These are phyloP conservation scores for Xylaria sp. DNA, from an alignment of 2,329 filamentous ascomycete species.

Conservation along the genomic window DNA sequence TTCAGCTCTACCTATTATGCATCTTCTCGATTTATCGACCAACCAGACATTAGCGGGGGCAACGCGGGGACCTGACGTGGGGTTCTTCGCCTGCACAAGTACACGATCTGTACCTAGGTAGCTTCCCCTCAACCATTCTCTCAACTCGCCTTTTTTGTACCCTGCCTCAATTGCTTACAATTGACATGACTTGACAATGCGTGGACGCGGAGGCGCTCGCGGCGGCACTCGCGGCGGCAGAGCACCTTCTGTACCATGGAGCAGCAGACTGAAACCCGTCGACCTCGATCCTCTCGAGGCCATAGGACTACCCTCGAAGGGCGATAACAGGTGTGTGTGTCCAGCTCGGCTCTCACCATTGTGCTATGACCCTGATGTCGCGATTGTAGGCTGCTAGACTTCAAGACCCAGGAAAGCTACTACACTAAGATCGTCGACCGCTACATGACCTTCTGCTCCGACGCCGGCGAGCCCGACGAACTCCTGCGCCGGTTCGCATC, in stretches of 20 bases:
- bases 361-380: not conserved
- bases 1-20: not conserved
- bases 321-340: conserved; percentile 83
- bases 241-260: conserved; percentile 69
- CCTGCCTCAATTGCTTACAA: conserved; percentile 13
- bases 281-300: conserved; percentile 81
- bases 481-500: conserved; percentile 80
- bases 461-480: conserved; percentile 75
- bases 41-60: not conserved
- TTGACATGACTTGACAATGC: conserved; percentile 52
- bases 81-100: not conserved
- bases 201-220: conserved; percentile 49
- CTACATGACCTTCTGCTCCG: conserved; percentile 89
- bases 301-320: conserved; percentile 90
- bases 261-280: conserved; percentile 76
- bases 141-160: not conserved
- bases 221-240: conserved; percentile 50
- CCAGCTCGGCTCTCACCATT: not conserved
- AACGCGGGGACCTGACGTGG: not conserved
- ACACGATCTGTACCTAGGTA: not conserved
- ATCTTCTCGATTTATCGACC: not conserved
- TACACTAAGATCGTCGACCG: conserved; percentile 88
- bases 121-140: too few species aligned
- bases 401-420: conserved; percentile 84
- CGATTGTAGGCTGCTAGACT: conserved; percentile 72